phyloP scores from a whole-genome alignment of 441 rosid species.

The Populus hybrid region DNA sequence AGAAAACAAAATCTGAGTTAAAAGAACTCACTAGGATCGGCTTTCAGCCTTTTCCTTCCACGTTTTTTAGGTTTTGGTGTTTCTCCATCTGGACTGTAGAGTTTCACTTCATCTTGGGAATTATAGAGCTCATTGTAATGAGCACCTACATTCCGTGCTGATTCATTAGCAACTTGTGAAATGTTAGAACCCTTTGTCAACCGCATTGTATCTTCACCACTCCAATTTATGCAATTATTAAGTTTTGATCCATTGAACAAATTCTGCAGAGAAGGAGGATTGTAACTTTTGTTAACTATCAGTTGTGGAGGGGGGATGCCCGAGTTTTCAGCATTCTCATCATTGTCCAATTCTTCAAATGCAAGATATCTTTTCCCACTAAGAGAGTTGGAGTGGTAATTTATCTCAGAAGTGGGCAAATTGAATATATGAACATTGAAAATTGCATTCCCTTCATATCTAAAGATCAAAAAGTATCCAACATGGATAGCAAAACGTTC shows the following conservation, averaged over 20 bases:
- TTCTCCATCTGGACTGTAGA: conserved; percentile 34
- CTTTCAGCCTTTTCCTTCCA: conserved; percentile 74
- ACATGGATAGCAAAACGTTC: conserved; percentile 76
- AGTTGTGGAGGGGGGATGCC: conserved; percentile 34
- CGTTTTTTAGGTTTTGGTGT: conserved; percentile 52
- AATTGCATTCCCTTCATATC: conserved; percentile 86
- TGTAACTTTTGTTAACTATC: conserved; percentile 41
- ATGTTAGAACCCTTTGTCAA: conserved; percentile 34
- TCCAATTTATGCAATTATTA: conserved; percentile 32
- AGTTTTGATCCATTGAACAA: conserved; percentile 54
- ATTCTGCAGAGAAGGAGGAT: conserved; percentile 56
- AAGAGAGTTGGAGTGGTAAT: conserved; percentile 60
- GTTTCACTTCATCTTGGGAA: conserved; percentile 34
- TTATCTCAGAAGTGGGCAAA: conserved; percentile 76
- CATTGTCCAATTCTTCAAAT: conserved; percentile 88
- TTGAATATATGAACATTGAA: conserved; percentile 87
- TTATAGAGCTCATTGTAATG: conserved; percentile 28
- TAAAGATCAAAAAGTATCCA: conserved; percentile 87
- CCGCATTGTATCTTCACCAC: conserved; percentile 38
- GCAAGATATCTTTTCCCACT: conserved; percentile 58
- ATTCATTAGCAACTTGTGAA: conserved; percentile 28
- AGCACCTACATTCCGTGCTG: conserved; percentile 34
- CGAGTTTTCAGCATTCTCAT: conserved; percentile 50
- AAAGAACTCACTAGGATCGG: conserved; percentile 65
- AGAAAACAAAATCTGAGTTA: conserved; percentile 6